Evolutionary conservation across 2,329 filamentous ascomycete species (phyloP).

Genomic region (Pseudocercospora cruenta): DNA sequence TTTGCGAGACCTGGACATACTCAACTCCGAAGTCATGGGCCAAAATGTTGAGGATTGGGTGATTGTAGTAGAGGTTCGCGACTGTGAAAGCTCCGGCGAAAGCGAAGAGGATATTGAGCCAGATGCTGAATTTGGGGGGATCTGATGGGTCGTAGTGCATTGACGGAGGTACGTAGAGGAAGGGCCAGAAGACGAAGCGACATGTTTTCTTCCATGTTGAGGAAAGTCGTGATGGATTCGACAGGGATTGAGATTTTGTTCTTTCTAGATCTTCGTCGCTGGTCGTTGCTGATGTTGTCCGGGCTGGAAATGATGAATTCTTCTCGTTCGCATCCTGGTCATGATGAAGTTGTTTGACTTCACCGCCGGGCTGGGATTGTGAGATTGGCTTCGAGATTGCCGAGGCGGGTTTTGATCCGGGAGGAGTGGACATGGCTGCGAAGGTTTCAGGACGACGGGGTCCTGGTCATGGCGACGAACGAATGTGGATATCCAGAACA

Average conservation of each 20-base stretch:
- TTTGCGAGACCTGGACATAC: constrained; percentile 67
- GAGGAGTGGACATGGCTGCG: background rate
- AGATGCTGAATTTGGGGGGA: constrained; percentile 69
- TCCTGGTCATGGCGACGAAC: background rate
- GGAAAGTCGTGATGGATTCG: background rate
- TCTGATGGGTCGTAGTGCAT: constrained; percentile 70
- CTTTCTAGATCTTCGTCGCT: background rate
- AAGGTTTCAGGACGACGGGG: background rate
- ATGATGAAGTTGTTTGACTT: constrained; percentile 5
- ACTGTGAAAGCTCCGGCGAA: constrained; percentile 71
- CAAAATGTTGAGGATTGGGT: constrained; percentile 76
- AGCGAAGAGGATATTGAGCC: constrained; percentile 71
- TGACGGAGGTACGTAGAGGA: constrained; percentile 56
- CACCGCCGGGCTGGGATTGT: constrained; percentile 5
- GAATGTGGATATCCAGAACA: background rate
- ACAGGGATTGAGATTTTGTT: background rate
- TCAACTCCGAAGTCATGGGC: constrained; percentile 71
- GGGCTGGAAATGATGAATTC: background rate
- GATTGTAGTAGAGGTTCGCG: constrained; percentile 80
- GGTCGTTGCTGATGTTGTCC: constrained; percentile 2
- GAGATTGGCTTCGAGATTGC: constrained; percentile 8
- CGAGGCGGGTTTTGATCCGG: background rate
- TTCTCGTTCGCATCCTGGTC: background rate
- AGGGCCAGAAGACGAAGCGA: constrained; percentile 52
- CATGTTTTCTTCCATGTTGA: constrained; percentile 33